Evolutionary conservation across 2,329 filamentous ascomycete genomes (phyloP), one percentile per base, ranked within the genome.

Genomic region (Apiospora pterosperma): DNA sequence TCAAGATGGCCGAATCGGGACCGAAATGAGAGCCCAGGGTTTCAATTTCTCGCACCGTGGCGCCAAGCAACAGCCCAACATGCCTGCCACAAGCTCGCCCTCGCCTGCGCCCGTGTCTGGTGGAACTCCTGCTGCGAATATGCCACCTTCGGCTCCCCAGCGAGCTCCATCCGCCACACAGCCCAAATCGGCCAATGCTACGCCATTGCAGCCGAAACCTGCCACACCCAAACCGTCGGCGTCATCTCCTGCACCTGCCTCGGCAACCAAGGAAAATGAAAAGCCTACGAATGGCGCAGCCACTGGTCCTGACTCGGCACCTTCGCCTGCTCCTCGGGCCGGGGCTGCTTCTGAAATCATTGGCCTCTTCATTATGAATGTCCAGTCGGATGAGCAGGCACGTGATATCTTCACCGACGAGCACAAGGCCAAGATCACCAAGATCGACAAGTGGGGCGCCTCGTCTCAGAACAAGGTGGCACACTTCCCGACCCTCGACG

Each of bases 11-110:
- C 90, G 96, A 52, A 98, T 99, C 71, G 96, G 94, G 59, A 99
- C 96, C 0, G 96, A 99, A 80, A 99, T 99, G 96, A 90, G 93
- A 68, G 96, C 96, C 25, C 96, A 99, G 75, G 96, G 96, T 48
- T 99, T 99, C 86, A 99, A 99, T 85, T 99, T 99, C 78, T 93
- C 96, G 28, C 96, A 99, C 78, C 91, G 96, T 72, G 92, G 92
- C 68, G 90, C 92, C 64, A 98, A 98, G 83, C 89, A 91, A 75
- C 83, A 83, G 68, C 76, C 79, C 34, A 79, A 77, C 21, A 71
- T 75, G 72, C 77, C 78, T 67, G 76, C 78, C 66, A 74, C 68
- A 72, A 75, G 23, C 39, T 63, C 74, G 25, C 74, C 73, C 12
- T 77, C 74, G 25, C 77, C 78, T 66, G 74, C 77, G 69, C 78